Base-by-base conservation (phyloP, 2,329 filamentous ascomycete genomes). In the Pseudomassariella vexata region DNA sequence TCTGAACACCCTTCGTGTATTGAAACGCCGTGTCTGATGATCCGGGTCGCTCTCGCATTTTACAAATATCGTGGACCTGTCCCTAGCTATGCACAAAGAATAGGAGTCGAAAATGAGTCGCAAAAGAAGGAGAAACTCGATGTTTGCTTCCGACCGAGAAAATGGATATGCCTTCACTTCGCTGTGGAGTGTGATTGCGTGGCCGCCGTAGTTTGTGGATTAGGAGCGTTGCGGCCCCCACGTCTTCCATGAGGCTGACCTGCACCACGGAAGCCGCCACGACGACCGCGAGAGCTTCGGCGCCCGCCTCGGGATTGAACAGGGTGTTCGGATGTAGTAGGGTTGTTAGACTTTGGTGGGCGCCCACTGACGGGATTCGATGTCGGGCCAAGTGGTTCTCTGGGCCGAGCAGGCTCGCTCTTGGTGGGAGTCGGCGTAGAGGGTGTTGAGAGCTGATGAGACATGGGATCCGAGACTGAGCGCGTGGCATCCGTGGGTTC, bases 401-500 rank as follows among this genome's bases (percentile, higher is more conserved):
- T 30, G 16, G 27, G 19, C 3, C 9, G 12, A 21, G 24, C 6
- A 9, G 23, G 32, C 19, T 28, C 24, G 16, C 18, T 26, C 28
- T 35, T 38, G 11, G 27, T 24, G 6, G 36, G 28, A 5, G 36
- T 35, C 17, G 32, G 20, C 10, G 32, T 15, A 23, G 22, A 23
- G 15, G 33, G 27, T 19, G 20, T 28, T 9, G 24, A 20, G 20
- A 28, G 17, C 11, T 24, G 33, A 12, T 30, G 25, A 19, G 6
- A 17, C 12, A 35, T 29, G 5, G 36, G 36, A 15, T 38, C 36
- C 5, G 36, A 38, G 2, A 35, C 36, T 15, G 36, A 38, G 15
- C 32, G 36, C 14, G 10, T 25, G 11, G 24, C 9, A 6, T 32
- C 32, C 12, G 29, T 28, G 9, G 32, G 18, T 22, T 33, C 32